Percentiles rank a stretch among this genome's conserved stretches.
These are phyloP conservation scores for Talaromyces trachyspermus DNA, from an alignment of 495 filamentous ascomycete genomes.

Conservation along the genomic window DNA sequence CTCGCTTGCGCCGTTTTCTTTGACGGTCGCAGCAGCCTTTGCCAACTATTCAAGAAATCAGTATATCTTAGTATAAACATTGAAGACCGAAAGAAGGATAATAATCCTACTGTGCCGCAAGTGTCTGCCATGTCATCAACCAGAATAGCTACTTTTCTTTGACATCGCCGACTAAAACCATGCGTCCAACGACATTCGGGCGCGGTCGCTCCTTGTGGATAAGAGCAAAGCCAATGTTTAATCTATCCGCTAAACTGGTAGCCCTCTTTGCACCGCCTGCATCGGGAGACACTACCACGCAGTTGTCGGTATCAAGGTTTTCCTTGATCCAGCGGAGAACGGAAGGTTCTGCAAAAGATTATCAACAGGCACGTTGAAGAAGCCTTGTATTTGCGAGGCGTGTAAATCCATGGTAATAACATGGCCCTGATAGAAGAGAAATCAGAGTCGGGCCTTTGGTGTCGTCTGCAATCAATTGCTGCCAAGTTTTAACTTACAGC, in stretches of 20 bases:
- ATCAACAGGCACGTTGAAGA: constrained; percentile 85
- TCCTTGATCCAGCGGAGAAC: constrained; percentile 71
- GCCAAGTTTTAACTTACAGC: neutral
- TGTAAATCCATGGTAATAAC: constrained; percentile 80
- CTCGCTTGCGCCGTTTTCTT: constrained; percentile 67
- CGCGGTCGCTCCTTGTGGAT: constrained; percentile 79
- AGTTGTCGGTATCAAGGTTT: constrained; percentile 62
- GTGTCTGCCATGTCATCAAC: constrained; percentile 83
- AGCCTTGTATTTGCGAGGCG: constrained; percentile 86
- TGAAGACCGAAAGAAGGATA: neutral
- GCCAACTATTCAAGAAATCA: constrained; percentile 44
- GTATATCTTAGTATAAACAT: neutral
- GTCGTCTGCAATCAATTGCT: neutral
- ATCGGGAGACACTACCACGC: constrained; percentile 80
- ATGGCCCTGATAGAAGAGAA: constrained; percentile 53
- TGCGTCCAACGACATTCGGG: constrained; percentile 75
- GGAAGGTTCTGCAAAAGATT: constrained; percentile 68
- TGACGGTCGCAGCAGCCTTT: constrained; percentile 72
- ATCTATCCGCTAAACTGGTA: constrained; percentile 72
- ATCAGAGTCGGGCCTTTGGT: neutral
- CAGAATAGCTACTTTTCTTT: constrained; percentile 62
- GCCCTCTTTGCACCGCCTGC: constrained; percentile 82
- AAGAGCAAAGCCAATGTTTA: constrained; percentile 75
- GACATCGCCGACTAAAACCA: constrained; percentile 82
- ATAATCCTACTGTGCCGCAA: constrained; percentile 50